Conservation (phyloP, 2,329 filamentous ascomycete genomes). For the Aspergillus oerlinghausenensis region DNA sequence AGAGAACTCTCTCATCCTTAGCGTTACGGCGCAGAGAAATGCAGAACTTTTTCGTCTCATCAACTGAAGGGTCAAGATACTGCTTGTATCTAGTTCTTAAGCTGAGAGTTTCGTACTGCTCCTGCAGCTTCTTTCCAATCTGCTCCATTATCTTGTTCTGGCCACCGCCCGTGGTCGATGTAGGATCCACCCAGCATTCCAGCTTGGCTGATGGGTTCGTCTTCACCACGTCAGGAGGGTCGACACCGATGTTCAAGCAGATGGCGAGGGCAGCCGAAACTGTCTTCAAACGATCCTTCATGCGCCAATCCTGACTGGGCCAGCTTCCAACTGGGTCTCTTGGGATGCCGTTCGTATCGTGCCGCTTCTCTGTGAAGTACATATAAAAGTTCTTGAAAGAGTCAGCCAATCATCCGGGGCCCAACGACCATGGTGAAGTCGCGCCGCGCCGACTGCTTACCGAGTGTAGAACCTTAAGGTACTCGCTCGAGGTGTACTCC, state of each 20-base stretch:
- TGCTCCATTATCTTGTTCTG: slow-evolving; percentile 80
- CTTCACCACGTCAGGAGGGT: slow-evolving; percentile 94
- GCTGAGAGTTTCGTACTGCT: slow-evolving; percentile 92
- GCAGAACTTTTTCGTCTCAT: slow-evolving; percentile 96
- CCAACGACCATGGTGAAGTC: not conserved
- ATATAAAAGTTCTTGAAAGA: slow-evolving; percentile 87
- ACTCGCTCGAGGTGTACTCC: slow-evolving; percentile 85
- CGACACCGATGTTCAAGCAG: slow-evolving; percentile 94
- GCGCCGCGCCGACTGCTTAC: slow-evolving; percentile 46
- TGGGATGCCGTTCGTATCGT: slow-evolving; percentile 88
- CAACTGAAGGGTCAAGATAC: slow-evolving; percentile 90
- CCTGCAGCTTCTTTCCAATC: slow-evolving; percentile 92
- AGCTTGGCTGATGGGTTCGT: slow-evolving; percentile 89
- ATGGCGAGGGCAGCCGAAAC: slow-evolving; percentile 91
- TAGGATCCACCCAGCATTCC: slow-evolving; percentile 95
- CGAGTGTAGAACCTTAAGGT: slow-evolving; percentile 76
- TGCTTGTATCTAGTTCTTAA: slow-evolving; percentile 97
- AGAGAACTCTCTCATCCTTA: slow-evolving; percentile 91
- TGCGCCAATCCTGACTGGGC: slow-evolving; percentile 85
- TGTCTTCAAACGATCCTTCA: slow-evolving; percentile 93
- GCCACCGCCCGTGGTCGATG: slow-evolving; percentile 67
- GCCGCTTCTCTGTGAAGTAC: slow-evolving; percentile 98
- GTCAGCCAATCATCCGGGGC: slow-evolving; percentile 3
- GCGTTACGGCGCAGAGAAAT: slow-evolving; percentile 84
- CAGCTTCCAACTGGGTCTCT: slow-evolving; percentile 54